phyloP scores from a whole-genome alignment of 441 rosid species.

The Aquilaria agallochum region DNA sequence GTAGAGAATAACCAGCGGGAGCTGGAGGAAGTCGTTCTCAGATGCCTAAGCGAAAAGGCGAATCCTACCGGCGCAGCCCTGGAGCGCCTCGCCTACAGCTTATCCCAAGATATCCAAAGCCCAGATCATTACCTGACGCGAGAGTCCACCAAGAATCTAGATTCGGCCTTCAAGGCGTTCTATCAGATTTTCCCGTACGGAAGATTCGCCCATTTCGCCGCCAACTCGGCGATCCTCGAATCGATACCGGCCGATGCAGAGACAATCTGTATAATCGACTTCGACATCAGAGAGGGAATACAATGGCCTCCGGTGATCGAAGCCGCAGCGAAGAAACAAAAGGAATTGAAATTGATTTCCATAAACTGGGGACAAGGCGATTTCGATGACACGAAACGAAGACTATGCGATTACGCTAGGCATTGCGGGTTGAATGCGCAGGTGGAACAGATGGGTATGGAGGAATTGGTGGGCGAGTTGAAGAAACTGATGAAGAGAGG shows the following conservation, averaged over 20 bases:
- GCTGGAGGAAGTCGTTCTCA: conserved; percentile 37
- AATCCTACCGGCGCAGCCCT: conserved; percentile 37
- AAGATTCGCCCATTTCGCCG: conserved; percentile 34
- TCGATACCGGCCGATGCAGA: conserved; percentile 23
- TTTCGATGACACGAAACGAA: conserved; percentile 19
- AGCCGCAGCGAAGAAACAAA: conserved; percentile 16
- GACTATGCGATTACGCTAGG: conserved; percentile 19
- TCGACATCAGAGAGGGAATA: conserved; percentile 28
- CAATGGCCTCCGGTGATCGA: conserved; percentile 34
- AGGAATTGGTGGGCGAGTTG: conserved; percentile 18
- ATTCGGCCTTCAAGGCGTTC: conserved; percentile 26
- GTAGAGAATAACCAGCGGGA: conserved; percentile 31
- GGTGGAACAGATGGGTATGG: conserved; percentile 21
- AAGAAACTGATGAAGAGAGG: conserved; percentile 15
- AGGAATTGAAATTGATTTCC: conserved; percentile 22
- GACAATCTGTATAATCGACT: conserved; percentile 29
- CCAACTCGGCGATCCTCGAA: conserved; percentile 30
- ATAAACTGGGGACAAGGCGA: conserved; percentile 20
- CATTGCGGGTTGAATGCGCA: conserved; percentile 18
- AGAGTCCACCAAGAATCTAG: conserved; percentile 25
- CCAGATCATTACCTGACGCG: conserved; percentile 19
- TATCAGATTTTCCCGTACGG: conserved; percentile 33
- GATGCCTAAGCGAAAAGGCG: conserved; percentile 32
- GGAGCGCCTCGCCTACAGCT: conserved; percentile 35
- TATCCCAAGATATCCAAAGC: conserved; percentile 18